Percentiles rank a stretch among this genome's conserved stretches.
phyloP scores from a whole-genome alignment of 257 asterid species.

The Solanum arcanum region DNA sequence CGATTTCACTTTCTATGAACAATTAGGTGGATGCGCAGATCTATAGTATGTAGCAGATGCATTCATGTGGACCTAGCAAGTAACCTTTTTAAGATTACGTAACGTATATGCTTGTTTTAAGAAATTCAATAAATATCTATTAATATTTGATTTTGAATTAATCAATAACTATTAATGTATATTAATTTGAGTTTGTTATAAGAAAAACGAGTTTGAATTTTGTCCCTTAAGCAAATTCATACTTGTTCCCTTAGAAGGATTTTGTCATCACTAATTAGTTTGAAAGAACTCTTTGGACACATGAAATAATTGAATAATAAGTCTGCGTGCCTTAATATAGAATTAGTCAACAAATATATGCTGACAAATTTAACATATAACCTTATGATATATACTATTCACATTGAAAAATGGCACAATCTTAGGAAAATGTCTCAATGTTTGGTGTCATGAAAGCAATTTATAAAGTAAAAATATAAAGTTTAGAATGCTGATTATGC shows the following conservation, averaged over 20 bases:
- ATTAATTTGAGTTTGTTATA: background rate
- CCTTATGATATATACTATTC: background rate
- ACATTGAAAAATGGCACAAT: background rate
- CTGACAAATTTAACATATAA: background rate
- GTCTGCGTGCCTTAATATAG: background rate
- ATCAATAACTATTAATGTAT: background rate
- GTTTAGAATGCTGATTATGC: background rate
- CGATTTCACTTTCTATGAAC: background rate
- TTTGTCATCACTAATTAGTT: background rate
- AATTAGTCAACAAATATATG: background rate
- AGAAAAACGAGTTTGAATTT: background rate
- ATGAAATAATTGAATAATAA: background rate
- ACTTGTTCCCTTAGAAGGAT: background rate
- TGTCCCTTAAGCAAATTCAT: background rate
- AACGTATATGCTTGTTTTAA: background rate
- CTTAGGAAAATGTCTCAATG: background rate
- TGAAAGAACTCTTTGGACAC: background rate
- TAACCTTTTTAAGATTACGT: background rate
- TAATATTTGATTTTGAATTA: background rate
- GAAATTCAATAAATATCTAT: background rate
- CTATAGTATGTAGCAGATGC: background rate
- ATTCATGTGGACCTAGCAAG: background rate
- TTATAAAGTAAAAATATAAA: background rate
- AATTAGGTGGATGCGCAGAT: background rate
- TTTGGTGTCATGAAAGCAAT: conserved; percentile 6